Evolutionary conservation across 345 rosid species (phyloP), one percentile per base, ranked within the genome.

Genomic region (Rhizophora mangle): DNA sequence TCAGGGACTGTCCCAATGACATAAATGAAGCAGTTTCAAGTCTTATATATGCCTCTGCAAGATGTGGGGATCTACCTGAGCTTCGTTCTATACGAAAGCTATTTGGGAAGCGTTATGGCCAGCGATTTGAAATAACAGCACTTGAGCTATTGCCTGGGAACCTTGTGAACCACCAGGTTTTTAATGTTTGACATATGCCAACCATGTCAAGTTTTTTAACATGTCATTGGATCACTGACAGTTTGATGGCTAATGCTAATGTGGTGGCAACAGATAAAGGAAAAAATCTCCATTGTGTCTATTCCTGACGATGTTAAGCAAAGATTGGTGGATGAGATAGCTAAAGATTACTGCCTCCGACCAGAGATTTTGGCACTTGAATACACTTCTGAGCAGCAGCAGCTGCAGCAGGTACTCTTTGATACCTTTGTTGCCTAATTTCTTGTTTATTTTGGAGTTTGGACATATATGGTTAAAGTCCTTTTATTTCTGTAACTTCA

Each of bases 21-120:
- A 77, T 90, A 69, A 88, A 85, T 3, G 96, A 92, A 84, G 96
- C 96, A n/a, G 84, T 90, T 83, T 92, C 97, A 9, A 95, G 83
- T 72, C 89, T 90, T 24, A 80, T 92, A 72, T 95, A 74, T 79
- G 92, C 96, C 52, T 95, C 97, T 31, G 80, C 93, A 6, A 85
- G 96, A 67, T 88, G 96, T 54, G 94, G 94, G 11, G 96, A 90
- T 52, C 73, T 95, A 60, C 96, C 87, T 8, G 96, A 95, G 82
- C 89, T 95, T 62, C 58, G 79, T 1, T 51, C 21, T 16, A 76
- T 89, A 22, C 73, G 96, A 68, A 85, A 89, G 77, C 86, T 94
- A 22, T 87, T 88, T 67, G 72, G 77, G 59, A 85, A 91, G 74
- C 91, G 89, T 21, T 89, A 89, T 49, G 97, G 97, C 26, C 85